Evolutionary conservation across 2,329 filamentous ascomycete genomes (phyloP).

Genomic region (Arthrobotrys sinensis): DNA sequence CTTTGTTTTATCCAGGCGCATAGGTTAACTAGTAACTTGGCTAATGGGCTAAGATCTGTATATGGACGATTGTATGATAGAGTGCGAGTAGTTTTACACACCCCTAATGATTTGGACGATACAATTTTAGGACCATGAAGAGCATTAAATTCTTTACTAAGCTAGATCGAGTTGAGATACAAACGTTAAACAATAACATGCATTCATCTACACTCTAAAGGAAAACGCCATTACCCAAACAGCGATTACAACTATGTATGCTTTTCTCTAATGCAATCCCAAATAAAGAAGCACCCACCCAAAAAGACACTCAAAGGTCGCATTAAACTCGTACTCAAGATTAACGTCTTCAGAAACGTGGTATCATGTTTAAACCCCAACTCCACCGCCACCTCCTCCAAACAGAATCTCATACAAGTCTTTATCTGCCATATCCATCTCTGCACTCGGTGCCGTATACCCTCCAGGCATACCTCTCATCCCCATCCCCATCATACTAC

Average conservation of each 20-base stretch:
- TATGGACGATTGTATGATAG: conserved; percentile 9
- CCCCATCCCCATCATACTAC: conserved; percentile 49
- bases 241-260: conserved; percentile 18
- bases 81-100: background rate
- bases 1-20: conserved; percentile 50
- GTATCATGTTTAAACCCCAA: background rate
- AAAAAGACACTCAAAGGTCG: background rate
- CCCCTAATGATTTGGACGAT: background rate
- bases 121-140: background rate
- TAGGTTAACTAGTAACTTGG: background rate
- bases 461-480: conserved; percentile 49
- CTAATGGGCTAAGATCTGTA: background rate
- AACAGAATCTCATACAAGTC: conserved; percentile 60
- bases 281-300: background rate
- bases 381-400: conserved; percentile 31
- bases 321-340: background rate
- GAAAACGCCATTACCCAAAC: conserved; percentile 4
- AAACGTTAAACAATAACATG: background rate
- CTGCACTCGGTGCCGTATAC: conserved; percentile 39
- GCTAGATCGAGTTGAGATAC: background rate
- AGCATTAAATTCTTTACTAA: background rate
- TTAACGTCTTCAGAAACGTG: background rate
- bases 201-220: background rate
- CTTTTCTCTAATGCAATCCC: conserved; percentile 14
- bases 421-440: conserved; percentile 60